Evolutionary conservation across 352 stramenopile genomes (phyloP), one percentile per base, ranked within the genome.

Genomic region (Peronospora tabacina): DNA sequence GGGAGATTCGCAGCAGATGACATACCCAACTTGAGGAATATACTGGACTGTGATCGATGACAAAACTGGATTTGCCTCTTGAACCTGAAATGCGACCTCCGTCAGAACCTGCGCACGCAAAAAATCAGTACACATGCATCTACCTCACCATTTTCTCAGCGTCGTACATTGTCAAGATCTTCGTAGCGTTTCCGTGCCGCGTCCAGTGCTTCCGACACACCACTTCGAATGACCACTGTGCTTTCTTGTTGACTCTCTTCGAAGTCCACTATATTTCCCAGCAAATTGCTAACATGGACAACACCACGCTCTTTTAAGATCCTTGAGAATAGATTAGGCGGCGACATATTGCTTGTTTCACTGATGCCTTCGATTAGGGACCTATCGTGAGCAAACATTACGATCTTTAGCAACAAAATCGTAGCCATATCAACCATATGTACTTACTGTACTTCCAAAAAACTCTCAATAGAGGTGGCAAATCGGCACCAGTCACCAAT

Each of bases 1-100:
- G 8, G 70, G 63, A 5, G 75, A 72, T 49, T 89, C 73, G 38
- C 78, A 90, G 44, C 74, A 87, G 24, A 94, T 80, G 11, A 90
- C 81, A 58, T 91, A 94, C 9, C 83, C 83, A 28, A 92, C 74
- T 75, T 90, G 83, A 49, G 83, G 82, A 37, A 92, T 90, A 45
- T 90, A 94, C 51, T 92, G 75, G 22, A 91, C 74, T 11, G 77
- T 88, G 30, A 92, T 88, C 3, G 75, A 81, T 3, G 73, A 79
- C 28, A 92, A 54, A 40, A 61, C 67, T 20, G 83, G 63, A 42
- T 90, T 82, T 16, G 66, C 56, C 49, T 91, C 75, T 74, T 88
- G 73, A 19, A 92, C 77, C 52, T 89, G 76, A 52, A 86, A 84
- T 6, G 81, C 75, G 33, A 94, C 70, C 55, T 94, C 82, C 2